Evolutionary conservation across 2,329 filamentous ascomycete species (phyloP).

Genomic region (Seiridium unicorne): DNA sequence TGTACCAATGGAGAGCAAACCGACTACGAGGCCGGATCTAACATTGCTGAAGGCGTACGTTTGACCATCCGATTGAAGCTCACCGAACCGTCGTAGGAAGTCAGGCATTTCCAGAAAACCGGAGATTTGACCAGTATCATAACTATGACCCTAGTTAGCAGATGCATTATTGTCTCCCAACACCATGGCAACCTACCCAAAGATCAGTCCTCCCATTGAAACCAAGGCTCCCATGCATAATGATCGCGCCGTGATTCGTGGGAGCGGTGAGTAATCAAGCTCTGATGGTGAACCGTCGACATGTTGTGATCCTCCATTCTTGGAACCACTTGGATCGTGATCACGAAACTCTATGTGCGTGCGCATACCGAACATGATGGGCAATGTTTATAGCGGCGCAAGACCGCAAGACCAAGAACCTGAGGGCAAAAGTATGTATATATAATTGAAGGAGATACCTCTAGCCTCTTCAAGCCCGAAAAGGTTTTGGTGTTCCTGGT

Average conservation of each 20-base stretch:
- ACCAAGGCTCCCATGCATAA: conserved; percentile 37
- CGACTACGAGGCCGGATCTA: conserved; percentile 58
- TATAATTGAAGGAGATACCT: neutral
- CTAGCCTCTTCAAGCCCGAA: no score
- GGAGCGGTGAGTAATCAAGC: conserved; percentile 44
- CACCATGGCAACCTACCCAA: conserved; percentile 24
- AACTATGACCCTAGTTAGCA: conserved; percentile 20
- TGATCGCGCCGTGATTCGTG: conserved; percentile 34
- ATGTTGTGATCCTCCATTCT: conserved; percentile 26
- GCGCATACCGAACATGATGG: conserved; percentile 20
- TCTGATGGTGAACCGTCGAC: conserved; percentile 32
- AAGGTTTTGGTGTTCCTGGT: neutral
- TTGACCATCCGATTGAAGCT: conserved; percentile 33
- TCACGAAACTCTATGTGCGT: conserved; percentile 38
- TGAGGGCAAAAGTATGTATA: no score
- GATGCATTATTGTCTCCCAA: conserved; percentile 16
- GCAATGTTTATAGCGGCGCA: neutral
- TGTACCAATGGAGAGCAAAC: conserved; percentile 57
- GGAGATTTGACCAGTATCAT: conserved; percentile 52
- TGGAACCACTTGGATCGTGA: conserved; percentile 35
- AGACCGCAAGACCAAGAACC: no score
- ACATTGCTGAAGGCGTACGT: conserved; percentile 45
- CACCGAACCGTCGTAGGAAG: conserved; percentile 51
- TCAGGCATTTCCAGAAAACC: conserved; percentile 59
- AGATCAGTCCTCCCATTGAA: conserved; percentile 43